Evolutionary conservation across 495 filamentous ascomycete species (phyloP).

Genomic region (Aspergillus steynii): DNA sequence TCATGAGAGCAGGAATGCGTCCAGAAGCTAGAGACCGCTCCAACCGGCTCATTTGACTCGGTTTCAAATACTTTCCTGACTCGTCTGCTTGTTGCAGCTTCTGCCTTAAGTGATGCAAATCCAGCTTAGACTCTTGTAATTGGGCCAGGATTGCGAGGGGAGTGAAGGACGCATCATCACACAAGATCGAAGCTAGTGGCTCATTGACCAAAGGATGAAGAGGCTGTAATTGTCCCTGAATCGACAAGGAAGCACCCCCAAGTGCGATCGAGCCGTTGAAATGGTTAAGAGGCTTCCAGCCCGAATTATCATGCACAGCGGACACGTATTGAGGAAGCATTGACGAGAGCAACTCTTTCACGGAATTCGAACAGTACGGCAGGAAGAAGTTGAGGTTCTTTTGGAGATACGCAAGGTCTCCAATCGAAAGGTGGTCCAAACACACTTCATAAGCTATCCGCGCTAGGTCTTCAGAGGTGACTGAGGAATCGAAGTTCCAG

Average conservation of each 20-base stretch:
- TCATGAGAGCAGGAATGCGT: conserved; percentile 58
- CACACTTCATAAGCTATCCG: conserved; percentile 35
- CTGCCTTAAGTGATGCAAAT: conserved; percentile 40
- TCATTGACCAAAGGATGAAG: conserved; percentile 49
- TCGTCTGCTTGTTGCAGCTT: conserved; percentile 36
- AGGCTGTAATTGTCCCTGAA: conserved; percentile 35
- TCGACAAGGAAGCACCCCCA: conserved; percentile 28
- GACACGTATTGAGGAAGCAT: conserved; percentile 34
- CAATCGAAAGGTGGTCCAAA: conserved; percentile 57
- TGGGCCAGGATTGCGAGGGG: conserved; percentile 35
- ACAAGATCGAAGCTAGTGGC: conserved; percentile 36
- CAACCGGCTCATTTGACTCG: conserved; percentile 65
- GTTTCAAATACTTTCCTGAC: conserved; percentile 46
- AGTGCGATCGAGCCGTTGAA: conserved; percentile 28
- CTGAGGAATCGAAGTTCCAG: conserved; percentile 34
- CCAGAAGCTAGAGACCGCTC: conserved; percentile 64
- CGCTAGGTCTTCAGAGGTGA: conserved; percentile 18
- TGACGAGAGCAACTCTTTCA: conserved; percentile 18
- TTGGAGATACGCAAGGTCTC: conserved; percentile 48
- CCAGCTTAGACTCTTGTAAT: conserved; percentile 40
- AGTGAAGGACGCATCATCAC: conserved; percentile 23
- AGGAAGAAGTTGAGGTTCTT: conserved; percentile 32
- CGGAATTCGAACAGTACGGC: conserved; percentile 21
- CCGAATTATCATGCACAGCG: conserved; percentile 39
- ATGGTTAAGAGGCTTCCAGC: conserved; percentile 35